Conservation (phyloP, 768 basidiomycete species). For the Tylopilus rubrobrunneus region DNA sequence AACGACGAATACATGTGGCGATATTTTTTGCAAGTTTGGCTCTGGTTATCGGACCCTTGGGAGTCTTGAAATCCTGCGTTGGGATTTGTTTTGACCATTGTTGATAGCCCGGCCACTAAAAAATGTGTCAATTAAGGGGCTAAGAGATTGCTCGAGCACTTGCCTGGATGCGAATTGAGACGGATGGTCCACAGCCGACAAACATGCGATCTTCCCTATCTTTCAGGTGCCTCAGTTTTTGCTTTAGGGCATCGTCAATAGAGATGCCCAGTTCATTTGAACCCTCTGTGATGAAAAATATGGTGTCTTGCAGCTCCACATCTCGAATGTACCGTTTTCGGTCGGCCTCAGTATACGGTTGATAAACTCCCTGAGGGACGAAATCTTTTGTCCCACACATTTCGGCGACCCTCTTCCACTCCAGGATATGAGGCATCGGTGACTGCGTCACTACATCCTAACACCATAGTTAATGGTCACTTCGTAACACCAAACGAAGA, state of each 20-base stretch:
- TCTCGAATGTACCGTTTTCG: constrained; percentile 74
- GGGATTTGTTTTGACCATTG: constrained; percentile 81
- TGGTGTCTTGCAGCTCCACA: constrained; percentile 57
- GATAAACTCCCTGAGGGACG: constrained; percentile 69
- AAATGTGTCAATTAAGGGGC: neutral
- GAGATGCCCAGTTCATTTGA: constrained; percentile 59
- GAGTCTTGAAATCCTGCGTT: constrained; percentile 75
- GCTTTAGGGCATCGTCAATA: constrained; percentile 60
- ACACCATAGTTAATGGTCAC: neutral
- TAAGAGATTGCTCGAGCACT: constrained; percentile 15
- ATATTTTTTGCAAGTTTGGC: constrained; percentile 77
- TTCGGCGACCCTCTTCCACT: constrained; percentile 23
- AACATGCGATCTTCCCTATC: constrained; percentile 67
- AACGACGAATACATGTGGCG: constrained; percentile 70
- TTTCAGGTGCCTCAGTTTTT: constrained; percentile 50
- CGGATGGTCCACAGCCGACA: constrained; percentile 68
- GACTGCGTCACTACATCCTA: constrained; percentile 22
- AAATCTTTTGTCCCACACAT: constrained; percentile 41
- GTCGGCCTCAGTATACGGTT: constrained; percentile 75
- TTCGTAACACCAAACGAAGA: neutral
- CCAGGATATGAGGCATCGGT: constrained; percentile 23
- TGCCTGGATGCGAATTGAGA: constrained; percentile 76
- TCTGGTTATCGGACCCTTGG: constrained; percentile 72
- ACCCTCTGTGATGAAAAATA: constrained; percentile 55
- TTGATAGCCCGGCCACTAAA: constrained; percentile 76